These are phyloP conservation scores for Orychophragmus violaceus DNA, from an alignment of 345 rosid genomes.

Conservation along the genomic window DNA sequence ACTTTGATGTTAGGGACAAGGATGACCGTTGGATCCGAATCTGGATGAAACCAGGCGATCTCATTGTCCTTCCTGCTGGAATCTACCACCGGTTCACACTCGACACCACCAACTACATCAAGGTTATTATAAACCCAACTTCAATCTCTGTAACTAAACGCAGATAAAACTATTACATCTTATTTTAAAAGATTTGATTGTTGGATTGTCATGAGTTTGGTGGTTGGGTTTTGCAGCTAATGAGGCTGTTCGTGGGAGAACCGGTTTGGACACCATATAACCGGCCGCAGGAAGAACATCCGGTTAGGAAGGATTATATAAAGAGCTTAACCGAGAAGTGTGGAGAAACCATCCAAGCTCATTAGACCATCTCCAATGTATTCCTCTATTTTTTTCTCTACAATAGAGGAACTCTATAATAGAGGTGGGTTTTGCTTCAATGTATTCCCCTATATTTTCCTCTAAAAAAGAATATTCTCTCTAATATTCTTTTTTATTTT, in stretches of 20 bases:
- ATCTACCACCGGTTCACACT: constrained; percentile 92
- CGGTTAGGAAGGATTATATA: constrained; percentile 60
- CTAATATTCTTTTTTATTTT: no score
- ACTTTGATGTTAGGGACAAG: constrained; percentile 81
- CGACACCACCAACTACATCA: constrained; percentile 61
- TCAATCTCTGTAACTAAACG: not conserved
- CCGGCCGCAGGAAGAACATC: constrained; percentile 84
- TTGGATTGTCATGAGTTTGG: not conserved
- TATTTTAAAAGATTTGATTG: not conserved
- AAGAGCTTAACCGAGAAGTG: constrained; percentile 36
- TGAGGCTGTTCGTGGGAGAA: constrained; percentile 83
- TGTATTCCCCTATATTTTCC: no score
- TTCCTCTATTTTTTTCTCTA: no score
- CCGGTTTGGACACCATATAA: constrained; percentile 77
- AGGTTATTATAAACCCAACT: constrained; percentile 37
- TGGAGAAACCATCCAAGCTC: constrained; percentile 22
- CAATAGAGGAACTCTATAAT: no score
- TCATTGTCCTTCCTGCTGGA: constrained; percentile 71
- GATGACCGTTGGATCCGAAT: constrained; percentile 72
- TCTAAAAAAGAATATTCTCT: no score
- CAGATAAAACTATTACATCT: not conserved
- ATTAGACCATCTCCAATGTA: no score
- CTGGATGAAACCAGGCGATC: constrained; percentile 72
- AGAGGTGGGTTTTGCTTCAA: no score
- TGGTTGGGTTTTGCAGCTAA: constrained; percentile 42